Evolutionary conservation across 352 stramenopile species (phyloP), one percentile per base, ranked within the genome.

Genomic region (Globisporangium middletonii): DNA sequence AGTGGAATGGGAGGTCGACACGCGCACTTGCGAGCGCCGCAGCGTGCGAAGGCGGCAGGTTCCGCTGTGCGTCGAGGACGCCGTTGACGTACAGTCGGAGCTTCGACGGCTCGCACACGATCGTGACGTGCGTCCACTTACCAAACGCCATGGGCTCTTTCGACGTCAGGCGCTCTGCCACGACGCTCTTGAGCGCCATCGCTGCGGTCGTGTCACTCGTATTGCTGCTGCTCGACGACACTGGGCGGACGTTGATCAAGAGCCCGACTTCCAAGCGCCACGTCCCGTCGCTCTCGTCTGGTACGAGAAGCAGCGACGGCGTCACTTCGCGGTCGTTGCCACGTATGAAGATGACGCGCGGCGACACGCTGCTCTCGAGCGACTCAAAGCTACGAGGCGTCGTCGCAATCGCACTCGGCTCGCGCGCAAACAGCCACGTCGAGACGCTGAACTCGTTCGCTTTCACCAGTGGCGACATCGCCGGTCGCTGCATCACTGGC

Each of bases 11-110:
- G 0, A 85, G 62, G 35, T 80, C 65, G 3, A 84, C 68, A 9
- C 41, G 75, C 15, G 62, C 65, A 60, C 47, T 50, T 3, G 55
- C 62, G 50, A 73, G 63, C 2, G 70, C 59, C 15, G 68, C 50
- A 43, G 71, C 55, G 13, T 72, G 69, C 38, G 73, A 56, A 0
- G 67, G 59, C 1, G 71, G 51, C n/a, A 91, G 69, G 5, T 72
- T 83, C 15, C 81, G 81, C 59, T 97, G 88, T 15, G 64, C 77
- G 55, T 97, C 92, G 0, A 97, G 67, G 23, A 86, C 55, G 2
- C 92, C 92, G 45, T 98, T 97, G 12, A 98, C 55, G 60, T 96
- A 98, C 7, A 98, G 58, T 3, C 87, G 79, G 7, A 98, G 53
- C 56, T 97, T 97, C 6, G 71, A 66, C 3, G 73, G 69, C 72